phyloP scores from a whole-genome alignment of 2,329 filamentous ascomycete genomes.

The Ophiocordyceps camponoti-leonardi region DNA sequence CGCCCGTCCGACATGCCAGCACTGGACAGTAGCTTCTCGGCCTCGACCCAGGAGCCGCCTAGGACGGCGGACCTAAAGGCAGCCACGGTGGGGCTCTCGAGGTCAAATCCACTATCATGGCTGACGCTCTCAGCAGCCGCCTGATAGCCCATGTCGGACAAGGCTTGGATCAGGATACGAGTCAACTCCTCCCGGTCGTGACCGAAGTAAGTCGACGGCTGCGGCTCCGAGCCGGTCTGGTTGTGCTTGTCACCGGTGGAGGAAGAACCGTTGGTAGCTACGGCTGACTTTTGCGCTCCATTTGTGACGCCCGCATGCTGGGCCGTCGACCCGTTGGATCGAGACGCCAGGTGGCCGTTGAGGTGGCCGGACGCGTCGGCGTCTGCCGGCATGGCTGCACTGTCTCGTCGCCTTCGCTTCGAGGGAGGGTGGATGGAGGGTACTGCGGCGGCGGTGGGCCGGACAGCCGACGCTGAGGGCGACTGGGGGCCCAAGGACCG shows the following conservation, averaged over 20 bases:
- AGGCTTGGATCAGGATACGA: slow-evolving; percentile 75
- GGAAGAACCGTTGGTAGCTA: slow-evolving; percentile 37
- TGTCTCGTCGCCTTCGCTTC: slow-evolving; percentile 39
- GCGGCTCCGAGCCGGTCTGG: slow-evolving; percentile 3
- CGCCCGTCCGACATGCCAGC: slow-evolving; percentile 18
- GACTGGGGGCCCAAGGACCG: slow-evolving; percentile 25
- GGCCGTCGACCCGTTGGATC: slow-evolving; percentile 24
- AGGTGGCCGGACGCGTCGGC: slow-evolving; percentile 29
- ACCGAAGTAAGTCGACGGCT: slow-evolving; percentile 45
- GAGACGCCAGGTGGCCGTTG: slow-evolving; percentile 32
- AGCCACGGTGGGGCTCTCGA: slow-evolving; percentile 77
- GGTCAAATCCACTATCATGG: slow-evolving; percentile 67
- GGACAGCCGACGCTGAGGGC: slow-evolving; percentile 9
- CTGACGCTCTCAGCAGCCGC: slow-evolving; percentile 58
- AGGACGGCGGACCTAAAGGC: slow-evolving; percentile 69
- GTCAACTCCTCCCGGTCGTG: slow-evolving; percentile 90
- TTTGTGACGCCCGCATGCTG: slow-evolving; percentile 20
- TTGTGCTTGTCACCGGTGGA: slow-evolving; percentile 9
- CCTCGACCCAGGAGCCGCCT: slow-evolving; percentile 64
- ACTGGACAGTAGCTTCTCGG: slow-evolving; percentile 64
- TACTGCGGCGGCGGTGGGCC: slow-evolving; percentile 5
- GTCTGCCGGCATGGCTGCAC: slow-evolving; percentile 44
- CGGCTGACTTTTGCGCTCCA: slow-evolving; percentile 26
- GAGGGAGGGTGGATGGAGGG: slow-evolving; percentile 8
- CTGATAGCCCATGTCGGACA: slow-evolving; percentile 77